Percentiles rank a stretch among this genome's conserved stretches.
Conservation (phyloP, 1,139 yeast genomes). For the Kodamaea anthophila region DNA sequence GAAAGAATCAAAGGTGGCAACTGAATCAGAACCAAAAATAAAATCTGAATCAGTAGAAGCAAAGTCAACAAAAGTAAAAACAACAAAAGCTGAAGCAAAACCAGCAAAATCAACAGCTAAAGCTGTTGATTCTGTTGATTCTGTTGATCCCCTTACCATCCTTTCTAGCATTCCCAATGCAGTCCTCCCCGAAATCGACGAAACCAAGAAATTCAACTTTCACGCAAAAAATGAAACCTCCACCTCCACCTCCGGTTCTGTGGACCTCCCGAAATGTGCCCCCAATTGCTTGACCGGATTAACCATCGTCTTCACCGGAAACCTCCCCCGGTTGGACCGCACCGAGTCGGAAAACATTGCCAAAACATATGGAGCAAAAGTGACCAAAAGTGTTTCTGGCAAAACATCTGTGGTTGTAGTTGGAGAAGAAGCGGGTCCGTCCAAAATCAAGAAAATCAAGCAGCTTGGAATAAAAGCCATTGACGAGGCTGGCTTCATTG, state of each 20-base stretch:
- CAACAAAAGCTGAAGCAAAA: constrained; percentile 5
- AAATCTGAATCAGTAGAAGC: constrained; percentile 4
- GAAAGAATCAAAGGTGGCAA: neutral
- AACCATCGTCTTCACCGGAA: constrained; percentile 91
- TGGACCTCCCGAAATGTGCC: constrained; percentile 65
- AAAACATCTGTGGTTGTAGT: constrained; percentile 85
- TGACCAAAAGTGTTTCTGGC: constrained; percentile 78
- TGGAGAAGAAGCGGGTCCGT: constrained; percentile 96
- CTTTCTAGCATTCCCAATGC: constrained; percentile 65
- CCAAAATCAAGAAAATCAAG: constrained; percentile 79
- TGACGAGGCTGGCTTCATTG: constrained; percentile 79
- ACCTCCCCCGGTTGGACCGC: constrained; percentile 72
- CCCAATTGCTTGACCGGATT: constrained; percentile 82
- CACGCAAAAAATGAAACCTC: constrained; percentile 35
- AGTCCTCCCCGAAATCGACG: constrained; percentile 50
- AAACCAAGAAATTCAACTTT: constrained; percentile 50
- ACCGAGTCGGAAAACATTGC: constrained; percentile 72
- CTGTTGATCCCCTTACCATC: constrained; percentile 30
- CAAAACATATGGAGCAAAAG: constrained; percentile 87
- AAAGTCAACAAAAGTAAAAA: constrained; percentile 6
- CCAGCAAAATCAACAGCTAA: constrained; percentile 1
- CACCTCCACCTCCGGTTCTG: constrained; percentile 14
- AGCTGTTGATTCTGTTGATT: constrained; percentile 1
- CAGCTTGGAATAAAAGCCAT: constrained; percentile 71
- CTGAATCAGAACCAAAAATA: constrained; percentile 1